Base-by-base conservation (phyloP, 441 rosid genomes). In the Croton laevigatus region DNA sequence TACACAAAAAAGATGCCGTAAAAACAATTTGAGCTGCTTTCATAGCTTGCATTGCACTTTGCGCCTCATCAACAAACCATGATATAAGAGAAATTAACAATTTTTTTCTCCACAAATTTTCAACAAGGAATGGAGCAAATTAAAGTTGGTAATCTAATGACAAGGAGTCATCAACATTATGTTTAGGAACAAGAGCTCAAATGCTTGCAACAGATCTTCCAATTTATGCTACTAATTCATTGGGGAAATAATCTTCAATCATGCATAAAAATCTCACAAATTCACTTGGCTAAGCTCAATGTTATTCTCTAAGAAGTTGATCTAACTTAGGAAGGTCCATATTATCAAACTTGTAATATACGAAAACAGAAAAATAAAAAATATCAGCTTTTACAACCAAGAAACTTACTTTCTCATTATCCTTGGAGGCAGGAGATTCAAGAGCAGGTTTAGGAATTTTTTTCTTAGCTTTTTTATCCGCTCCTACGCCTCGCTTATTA, bases 401-500 rank as follows among this genome's bases (percentile, higher is more conserved):
- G 16, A 52, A 66, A 42, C 80, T 76, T 48, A 85, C 89, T 83
- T 78, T 75, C 6, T 73, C 75, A 20, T 44, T 71, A 52, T 75
- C 65, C 57, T 71, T 76, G 32, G 87, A 79, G 22, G 17, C 57
- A 36, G 64, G 27, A 27, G 75, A 49, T 54, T 73, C 70, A 59
- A 23, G 70, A 46, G 32, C 2, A 27, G 78, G 70, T 45, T 80
- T 83, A 65, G 66, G 57, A 2, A 49, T 76, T 68, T 76, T 86
- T 73, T 81, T 85, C 82, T 83, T 86, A 20, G 66, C 71, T 66
- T 27, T 27, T 27, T 65, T 71, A 53, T 78, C 86, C 34, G 94
- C 87, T 77, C 98, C 98, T 11, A 94, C 58, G 49, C 97, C 98
- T 34, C 87, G 85, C 76, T 90, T 94, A 77, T 94, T 87, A 59